Evolutionary conservation across 1,139 yeast genomes (phyloP).

Genomic region (Yamadazyma oceani): DNA sequence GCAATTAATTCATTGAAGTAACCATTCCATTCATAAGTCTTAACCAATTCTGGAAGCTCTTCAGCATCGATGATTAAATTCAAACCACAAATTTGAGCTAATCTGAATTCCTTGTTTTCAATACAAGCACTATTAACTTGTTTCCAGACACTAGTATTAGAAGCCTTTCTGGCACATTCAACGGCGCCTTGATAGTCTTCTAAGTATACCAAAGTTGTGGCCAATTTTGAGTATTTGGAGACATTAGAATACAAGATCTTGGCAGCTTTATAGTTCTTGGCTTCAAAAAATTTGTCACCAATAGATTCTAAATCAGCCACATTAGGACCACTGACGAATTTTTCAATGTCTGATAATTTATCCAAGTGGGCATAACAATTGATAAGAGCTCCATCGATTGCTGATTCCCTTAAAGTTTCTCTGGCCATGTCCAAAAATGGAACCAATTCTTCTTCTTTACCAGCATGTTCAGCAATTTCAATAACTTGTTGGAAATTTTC

Average conservation of each 20-base stretch:
- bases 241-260: constrained; percentile 82
- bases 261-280: constrained; percentile 88
- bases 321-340: constrained; percentile 79
- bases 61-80: constrained; percentile 97
- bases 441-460: constrained; percentile 90
- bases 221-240: constrained; percentile 92
- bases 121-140: constrained; percentile 97
- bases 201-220: constrained; percentile 89
- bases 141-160: constrained; percentile 93
- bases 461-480: constrained; percentile 94
- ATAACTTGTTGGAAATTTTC: constrained; percentile 88
- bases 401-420: constrained; percentile 84
- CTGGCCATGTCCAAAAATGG: constrained; percentile 94
- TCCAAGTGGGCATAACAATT: constrained; percentile 82
- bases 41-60: constrained; percentile 87
- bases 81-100: constrained; percentile 98
- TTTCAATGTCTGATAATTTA: constrained; percentile 78
- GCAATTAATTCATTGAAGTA: constrained; percentile 90
- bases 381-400: constrained; percentile 88
- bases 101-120: constrained; percentile 90
- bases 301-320: constrained; percentile 90
- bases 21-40: constrained; percentile 85
- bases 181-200: constrained; percentile 96
- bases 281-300: constrained; percentile 87
- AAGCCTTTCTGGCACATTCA: constrained; percentile 98